A percentile compares a stretch with the other conserved stretches of the same genome.
Conservation (phyloP, 2,329 filamentous ascomycete genomes). For the Aspergillus hiratsukae region DNA sequence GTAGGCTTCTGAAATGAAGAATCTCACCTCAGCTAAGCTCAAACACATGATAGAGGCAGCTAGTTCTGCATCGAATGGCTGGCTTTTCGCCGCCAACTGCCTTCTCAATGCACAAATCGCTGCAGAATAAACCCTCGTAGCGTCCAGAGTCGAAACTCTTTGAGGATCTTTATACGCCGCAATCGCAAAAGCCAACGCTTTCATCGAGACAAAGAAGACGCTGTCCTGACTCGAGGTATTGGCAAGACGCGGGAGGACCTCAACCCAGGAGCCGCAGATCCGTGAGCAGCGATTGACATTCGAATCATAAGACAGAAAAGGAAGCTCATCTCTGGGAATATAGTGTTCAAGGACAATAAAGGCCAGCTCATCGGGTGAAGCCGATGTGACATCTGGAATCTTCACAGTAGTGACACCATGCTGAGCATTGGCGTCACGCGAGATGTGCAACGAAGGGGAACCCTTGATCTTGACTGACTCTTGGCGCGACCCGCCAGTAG, state of each 20-base stretch:
- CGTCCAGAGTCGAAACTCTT: conserved; percentile 19
- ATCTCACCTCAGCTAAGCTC: conserved; percentile 22
- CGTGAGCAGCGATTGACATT: conserved; percentile 14
- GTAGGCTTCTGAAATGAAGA: background rate
- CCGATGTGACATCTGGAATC: background rate
- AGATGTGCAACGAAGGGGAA: background rate
- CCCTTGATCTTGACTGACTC: background rate
- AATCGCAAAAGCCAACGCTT: conserved; percentile 31
- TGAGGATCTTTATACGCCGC: conserved; percentile 16
- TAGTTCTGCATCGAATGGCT: conserved; percentile 18
- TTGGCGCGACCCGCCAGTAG: background rate
- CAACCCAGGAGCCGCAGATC: conserved; percentile 41
- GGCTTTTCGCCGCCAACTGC: conserved; percentile 9
- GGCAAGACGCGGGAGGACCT: conserved; percentile 32
- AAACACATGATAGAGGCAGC: conserved; percentile 37
- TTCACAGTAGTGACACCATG: background rate
- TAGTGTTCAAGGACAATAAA: conserved; percentile 5
- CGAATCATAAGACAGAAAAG: background rate
- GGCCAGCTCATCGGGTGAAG: conserved; percentile 1
- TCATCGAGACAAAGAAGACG: conserved; percentile 27
- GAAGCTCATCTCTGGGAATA: conserved; percentile 10
- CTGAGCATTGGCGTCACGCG: background rate
- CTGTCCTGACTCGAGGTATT: conserved; percentile 11
- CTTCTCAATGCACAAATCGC: conserved; percentile 27
- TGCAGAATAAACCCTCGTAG: conserved; percentile 24